Percentiles rank a stretch among this genome's conserved stretches.
These are phyloP conservation scores for Globisporangium echinulatum DNA, from an alignment of 352 stramenopile genomes.

Conservation along the genomic window DNA sequence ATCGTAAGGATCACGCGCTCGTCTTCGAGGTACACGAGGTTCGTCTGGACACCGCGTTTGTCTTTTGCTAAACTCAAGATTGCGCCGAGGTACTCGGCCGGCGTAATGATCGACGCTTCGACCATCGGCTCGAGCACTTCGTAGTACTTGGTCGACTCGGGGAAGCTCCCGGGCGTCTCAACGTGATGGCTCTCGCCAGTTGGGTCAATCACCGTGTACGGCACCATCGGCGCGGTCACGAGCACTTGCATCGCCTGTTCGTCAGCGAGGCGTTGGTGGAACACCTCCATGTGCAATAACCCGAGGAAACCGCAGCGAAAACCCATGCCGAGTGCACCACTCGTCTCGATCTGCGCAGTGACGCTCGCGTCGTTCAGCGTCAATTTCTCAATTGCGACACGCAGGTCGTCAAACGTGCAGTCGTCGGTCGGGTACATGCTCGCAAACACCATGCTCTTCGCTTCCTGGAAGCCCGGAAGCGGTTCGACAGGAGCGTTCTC, in stretches of 20 bases:
- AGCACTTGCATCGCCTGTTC: constrained; percentile 98
- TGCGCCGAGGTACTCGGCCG: constrained; percentile 90
- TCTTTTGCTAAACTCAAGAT: constrained; percentile 94
- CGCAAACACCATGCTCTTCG: constrained; percentile 96
- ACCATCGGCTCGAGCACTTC: constrained; percentile 95
- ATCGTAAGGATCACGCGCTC: constrained; percentile 92
- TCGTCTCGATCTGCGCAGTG: constrained; percentile 93
- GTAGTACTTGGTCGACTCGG: constrained; percentile 83
- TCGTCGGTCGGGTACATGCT: constrained; percentile 97
- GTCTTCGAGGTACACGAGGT: constrained; percentile 94
- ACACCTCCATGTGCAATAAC: constrained; percentile 97
- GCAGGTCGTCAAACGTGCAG: constrained; percentile 94
- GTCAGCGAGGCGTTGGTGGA: constrained; percentile 96
- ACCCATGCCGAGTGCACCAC: constrained; percentile 91
- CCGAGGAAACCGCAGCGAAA: constrained; percentile 97
- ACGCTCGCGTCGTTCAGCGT: constrained; percentile 97
- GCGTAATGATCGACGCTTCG: constrained; percentile 94
- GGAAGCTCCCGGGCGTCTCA: constrained; percentile 74
- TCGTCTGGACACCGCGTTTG: constrained; percentile 86
- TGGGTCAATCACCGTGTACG: constrained; percentile 89
- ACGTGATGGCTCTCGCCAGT: constrained; percentile 35
- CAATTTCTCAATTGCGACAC: constrained; percentile 93
- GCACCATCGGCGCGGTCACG: constrained; percentile 97
- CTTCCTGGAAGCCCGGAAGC: constrained; percentile 77
- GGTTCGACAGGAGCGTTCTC: constrained; percentile 53